Percentiles rank a stretch among this genome's conserved stretches.
These are phyloP conservation scores for Eucalyptus urophylla DNA, from an alignment of 345 rosid genomes.

Conservation along the genomic window DNA sequence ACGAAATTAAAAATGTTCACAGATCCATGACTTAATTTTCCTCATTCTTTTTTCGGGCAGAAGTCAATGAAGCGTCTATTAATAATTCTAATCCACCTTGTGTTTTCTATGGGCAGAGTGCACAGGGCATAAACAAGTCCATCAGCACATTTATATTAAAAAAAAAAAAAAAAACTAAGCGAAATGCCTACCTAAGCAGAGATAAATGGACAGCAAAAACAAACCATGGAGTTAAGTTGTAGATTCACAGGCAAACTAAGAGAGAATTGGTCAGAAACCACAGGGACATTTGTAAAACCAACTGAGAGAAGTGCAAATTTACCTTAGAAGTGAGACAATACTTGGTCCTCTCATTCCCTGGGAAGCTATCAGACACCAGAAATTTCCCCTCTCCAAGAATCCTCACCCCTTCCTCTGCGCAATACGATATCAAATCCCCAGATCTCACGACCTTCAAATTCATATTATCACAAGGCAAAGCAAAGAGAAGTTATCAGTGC, in stretches of 20 bases:
- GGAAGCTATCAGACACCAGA: slow-evolving; percentile 89
- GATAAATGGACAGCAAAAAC: neutral
- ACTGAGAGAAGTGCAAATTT: neutral
- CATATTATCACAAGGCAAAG: neutral
- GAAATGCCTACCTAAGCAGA: neutral
- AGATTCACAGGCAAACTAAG: neutral
- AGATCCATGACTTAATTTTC: neutral
- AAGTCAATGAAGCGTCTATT: neutral
- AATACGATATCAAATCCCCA: slow-evolving; percentile 86
- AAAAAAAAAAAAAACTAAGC: no score
- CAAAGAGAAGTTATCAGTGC: neutral
- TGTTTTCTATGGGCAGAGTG: neutral
- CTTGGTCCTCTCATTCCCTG: slow-evolving; percentile 95
- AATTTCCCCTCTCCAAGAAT: slow-evolving; percentile 93
- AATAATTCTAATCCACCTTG: neutral
- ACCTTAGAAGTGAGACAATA: slow-evolving; percentile 97
- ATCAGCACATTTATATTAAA: fast-evolving
- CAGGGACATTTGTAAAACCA: neutral
- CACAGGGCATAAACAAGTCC: neutral
- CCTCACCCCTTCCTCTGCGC: slow-evolving; percentile 96
- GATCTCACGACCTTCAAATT: slow-evolving; percentile 77
- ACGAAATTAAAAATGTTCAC: neutral
- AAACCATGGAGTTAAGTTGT: neutral
- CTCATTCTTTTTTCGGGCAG: neutral
- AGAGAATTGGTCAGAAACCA: neutral